Evolutionary conservation across 2,329 filamentous ascomycete species (phyloP), one percentile per base, ranked within the genome.

Genomic region (Trichoderma breve): DNA sequence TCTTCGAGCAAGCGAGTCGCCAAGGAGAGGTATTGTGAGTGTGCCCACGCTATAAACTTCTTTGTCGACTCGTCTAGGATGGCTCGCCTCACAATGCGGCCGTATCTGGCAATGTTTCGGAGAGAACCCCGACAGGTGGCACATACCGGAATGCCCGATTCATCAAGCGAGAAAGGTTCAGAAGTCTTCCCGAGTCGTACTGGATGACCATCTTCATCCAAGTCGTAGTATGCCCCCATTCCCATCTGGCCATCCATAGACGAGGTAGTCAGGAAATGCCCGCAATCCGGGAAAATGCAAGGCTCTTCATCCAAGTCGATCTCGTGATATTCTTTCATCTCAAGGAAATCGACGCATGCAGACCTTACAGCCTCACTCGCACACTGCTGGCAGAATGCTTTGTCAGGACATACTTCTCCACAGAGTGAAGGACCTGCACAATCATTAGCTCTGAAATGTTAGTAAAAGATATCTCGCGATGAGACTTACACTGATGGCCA

Each of bases 31-130:
- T 75, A 70, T 32, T 72, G 15, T 2, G 28, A 43, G n/a, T 86
- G 85, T 0, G 86, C 83, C 81, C 84, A 88, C 4, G 84, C 76
- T n/a, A 90, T 85, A 76, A 92, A 90, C 73, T 88, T 90, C 79
- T 91, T 91, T 0, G 88, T 89, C 0, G 86, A 83, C 76, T 91
- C 87, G 69, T 92, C 89, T 0, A 93, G 82, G 7, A 89, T 80
- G 1, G 86, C 88, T 4, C 87, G 84, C 43, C 88, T 85, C 32
- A 91, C 84, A 3, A 92, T 85, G 11, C 90, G 85, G 15, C 88
- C 87, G 75, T 93, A 93, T 4, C 90, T 83, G 2, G 86, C 80
- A 67, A 92, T 82, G 72, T 85, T 84, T 21, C 88, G 82, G 14
- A 92, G 80, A 0, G 88, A 85, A 0, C 86, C 83, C n/a, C 89